Conservation (phyloP, 106 monocot species). For the Amphibolis antarctica region DNA sequence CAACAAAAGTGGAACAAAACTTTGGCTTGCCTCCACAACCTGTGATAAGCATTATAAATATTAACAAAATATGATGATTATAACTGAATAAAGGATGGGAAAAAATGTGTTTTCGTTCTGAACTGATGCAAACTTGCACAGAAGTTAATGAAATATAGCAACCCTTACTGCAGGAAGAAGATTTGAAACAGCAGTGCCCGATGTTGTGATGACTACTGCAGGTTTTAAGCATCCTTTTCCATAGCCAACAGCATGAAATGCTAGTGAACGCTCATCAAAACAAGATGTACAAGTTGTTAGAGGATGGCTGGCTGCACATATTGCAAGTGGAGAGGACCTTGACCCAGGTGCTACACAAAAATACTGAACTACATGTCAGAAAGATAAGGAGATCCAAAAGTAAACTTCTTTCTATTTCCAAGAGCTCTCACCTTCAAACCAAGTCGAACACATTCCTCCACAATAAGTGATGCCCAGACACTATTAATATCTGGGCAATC, state of each 20-base stretch:
- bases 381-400: constrained; percentile 8
- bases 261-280: constrained; percentile 90
- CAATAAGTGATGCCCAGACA: constrained; percentile 82
- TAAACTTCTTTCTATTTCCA: not conserved
- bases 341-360: constrained; percentile 99
- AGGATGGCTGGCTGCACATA: constrained; percentile 66
- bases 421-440: constrained; percentile 59
- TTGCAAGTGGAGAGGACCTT: constrained; percentile 89
- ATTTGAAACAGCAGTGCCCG: constrained; percentile 91
- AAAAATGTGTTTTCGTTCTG: not conserved
- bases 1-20: constrained; percentile 68
- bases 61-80: not conserved
- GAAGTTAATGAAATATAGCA: not conserved
- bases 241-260: constrained; percentile 91
- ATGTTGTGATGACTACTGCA: constrained; percentile 84
- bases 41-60: constrained; percentile 15
- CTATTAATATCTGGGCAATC: constrained; percentile 59
- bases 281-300: constrained; percentile 72
- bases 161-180: constrained; percentile 73
- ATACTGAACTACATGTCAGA: constrained; percentile 43
- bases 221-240: constrained; percentile 60
- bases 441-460: constrained; percentile 87
- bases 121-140: not conserved
- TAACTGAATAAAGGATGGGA: not conserved
- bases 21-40: constrained; percentile 89